Base-by-base conservation (phyloP, 2,329 filamentous ascomycete genomes). In the Exophiala sp. region DNA sequence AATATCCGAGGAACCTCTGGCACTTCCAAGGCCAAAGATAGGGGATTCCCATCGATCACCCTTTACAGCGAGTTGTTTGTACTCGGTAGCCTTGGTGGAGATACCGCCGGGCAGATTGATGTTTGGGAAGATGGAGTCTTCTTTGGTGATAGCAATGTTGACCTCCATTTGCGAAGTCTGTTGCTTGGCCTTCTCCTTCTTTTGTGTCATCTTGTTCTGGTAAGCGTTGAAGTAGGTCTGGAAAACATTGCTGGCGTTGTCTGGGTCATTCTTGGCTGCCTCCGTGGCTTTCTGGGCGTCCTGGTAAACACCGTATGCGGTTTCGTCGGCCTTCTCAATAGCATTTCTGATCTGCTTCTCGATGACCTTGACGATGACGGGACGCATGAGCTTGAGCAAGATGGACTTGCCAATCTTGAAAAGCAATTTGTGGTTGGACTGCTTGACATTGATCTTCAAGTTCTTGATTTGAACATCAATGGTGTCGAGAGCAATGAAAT, bases 401-500 rank as follows among this genome's bases (percentile, higher is more conserved):
- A 97, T 69, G 3, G 91, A 89, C 80, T 96, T 96, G 78, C 92
- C 87, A 35, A 96, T 69, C 50, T 76, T 77, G 71, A 97, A 96
- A 18, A 97, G 79, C 10, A 94, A 67, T 82, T 96, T 99, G 81
- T 97, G 91, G 71, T 87, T 95, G 48, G 91, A 96, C 78, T 96
- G 84, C 80, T 91, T 91, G 62, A 99, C 72, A 77, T 95, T 96
- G 75, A 99, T 85, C 63, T 87, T 82, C 54, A 96, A 79, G 66
- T 91, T 68, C 74, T 89, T 88, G 63, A 96, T 83, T 64, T 89
- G 85, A 16, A 95, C 89, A 38, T 88, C 79, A 2, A 96, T 87
- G 71, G 88, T 91, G 67, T 95, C 90, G 57, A 97, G 81, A 81
- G 96, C 96, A 82, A 97, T 92, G 75, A 95, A 94, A 71, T 94